Conservation (phyloP, 2,329 filamentous ascomycete species). For the Trichoderma atrobrunneum region DNA sequence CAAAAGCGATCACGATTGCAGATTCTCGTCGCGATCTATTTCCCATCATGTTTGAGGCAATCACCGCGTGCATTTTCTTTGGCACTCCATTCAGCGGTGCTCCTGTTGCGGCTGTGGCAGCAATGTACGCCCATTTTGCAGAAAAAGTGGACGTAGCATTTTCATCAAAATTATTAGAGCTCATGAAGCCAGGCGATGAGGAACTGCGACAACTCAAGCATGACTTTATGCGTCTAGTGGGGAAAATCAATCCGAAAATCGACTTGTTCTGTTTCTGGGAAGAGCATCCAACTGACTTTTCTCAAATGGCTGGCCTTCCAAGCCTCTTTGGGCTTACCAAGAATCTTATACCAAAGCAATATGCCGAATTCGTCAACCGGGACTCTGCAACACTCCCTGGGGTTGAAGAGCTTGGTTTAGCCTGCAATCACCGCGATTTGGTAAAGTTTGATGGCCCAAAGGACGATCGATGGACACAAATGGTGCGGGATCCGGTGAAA, state of each 20-base stretch:
- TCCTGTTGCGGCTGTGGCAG: slow-evolving; percentile 35
- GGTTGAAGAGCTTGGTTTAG: slow-evolving; percentile 34
- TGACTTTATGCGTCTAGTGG: slow-evolving; percentile 38
- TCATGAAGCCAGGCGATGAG: slow-evolving; percentile 42
- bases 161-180: slow-evolving; percentile 38
- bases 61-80: slow-evolving; percentile 40
- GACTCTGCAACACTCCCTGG: slow-evolving; percentile 41
- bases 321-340: slow-evolving; percentile 21
- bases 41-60: slow-evolving; percentile 40
- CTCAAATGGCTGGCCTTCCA: slow-evolving; percentile 36
- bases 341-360: slow-evolving; percentile 31
- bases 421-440: slow-evolving; percentile 39
- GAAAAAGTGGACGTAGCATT: slow-evolving; percentile 34
- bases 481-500: slow-evolving; percentile 39
- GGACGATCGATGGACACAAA: slow-evolving; percentile 34
- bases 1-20: slow-evolving; percentile 37
- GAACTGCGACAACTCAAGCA: slow-evolving; percentile 36
- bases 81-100: slow-evolving; percentile 42
- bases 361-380: slow-evolving; percentile 39
- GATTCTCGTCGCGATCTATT: slow-evolving; percentile 37
- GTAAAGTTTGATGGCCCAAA: slow-evolving; percentile 44
- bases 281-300: slow-evolving; percentile 38
- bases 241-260: slow-evolving; percentile 37
- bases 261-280: slow-evolving; percentile 41
- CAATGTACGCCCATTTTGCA: slow-evolving; percentile 37